These are phyloP conservation scores for Suillus brevipes DNA, from an alignment of 768 basidiomycete genomes.

Conservation along the genomic window DNA sequence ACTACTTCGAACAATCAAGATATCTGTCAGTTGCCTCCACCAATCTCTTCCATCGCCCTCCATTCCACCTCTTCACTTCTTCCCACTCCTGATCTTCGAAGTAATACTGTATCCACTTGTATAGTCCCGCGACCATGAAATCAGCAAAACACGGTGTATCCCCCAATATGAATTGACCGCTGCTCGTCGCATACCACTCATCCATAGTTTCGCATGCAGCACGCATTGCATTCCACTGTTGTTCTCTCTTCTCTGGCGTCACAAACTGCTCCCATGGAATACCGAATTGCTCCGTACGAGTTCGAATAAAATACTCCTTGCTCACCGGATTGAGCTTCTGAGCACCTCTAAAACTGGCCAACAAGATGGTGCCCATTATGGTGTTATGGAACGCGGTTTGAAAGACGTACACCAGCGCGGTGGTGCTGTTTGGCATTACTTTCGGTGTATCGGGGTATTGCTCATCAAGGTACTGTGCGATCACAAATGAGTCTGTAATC, in stretches of 20 bases:
- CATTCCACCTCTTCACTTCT: slow-evolving; percentile 11
- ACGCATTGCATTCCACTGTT: slow-evolving; percentile 39
- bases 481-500: slow-evolving; percentile 44
- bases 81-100: slow-evolving; percentile 16
- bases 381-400: slow-evolving; percentile 16
- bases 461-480: slow-evolving; percentile 52
- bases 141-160: slow-evolving; percentile 22
- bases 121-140: slow-evolving; percentile 21
- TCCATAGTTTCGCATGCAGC: slow-evolving; percentile 28
- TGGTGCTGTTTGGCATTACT: slow-evolving; percentile 37
- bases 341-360: slow-evolving; percentile 25
- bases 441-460: slow-evolving; percentile 45
- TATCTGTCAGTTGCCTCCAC: slow-evolving; percentile 21
- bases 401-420: slow-evolving; percentile 36
- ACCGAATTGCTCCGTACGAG: slow-evolving; percentile 35
- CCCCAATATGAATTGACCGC: slow-evolving; percentile 13
- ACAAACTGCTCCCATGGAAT: slow-evolving; percentile 37
- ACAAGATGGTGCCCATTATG: slow-evolving; percentile 11
- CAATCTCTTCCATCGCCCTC: slow-evolving; percentile 15
- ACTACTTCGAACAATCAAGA: slow-evolving; percentile 11
- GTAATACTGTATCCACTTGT: slow-evolving; percentile 14
- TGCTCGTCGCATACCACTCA: slow-evolving; percentile 13
- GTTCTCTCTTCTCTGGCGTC: slow-evolving; percentile 27
- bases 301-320: slow-evolving; percentile 40
- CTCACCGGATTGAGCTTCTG: slow-evolving; percentile 34